Base-by-base conservation (phyloP, 352 stramenopile species). In the Phytophthora pistaciae region DNA sequence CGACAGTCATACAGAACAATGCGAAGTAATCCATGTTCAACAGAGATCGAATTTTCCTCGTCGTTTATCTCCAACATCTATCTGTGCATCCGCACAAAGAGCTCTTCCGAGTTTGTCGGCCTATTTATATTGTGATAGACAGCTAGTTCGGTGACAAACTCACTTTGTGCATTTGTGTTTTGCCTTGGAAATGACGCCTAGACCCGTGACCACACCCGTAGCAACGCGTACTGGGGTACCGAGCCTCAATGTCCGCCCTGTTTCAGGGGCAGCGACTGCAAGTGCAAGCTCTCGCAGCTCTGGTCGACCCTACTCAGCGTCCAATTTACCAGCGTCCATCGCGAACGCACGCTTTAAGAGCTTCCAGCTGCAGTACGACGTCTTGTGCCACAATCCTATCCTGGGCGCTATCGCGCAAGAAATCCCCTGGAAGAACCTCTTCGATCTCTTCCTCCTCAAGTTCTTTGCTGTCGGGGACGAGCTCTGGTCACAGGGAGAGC, bases 351-450 rank as follows among this genome's bases (percentile, higher is more conserved):
- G 77, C 5, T 86, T 87, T 61, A 85, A 85, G 62, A 81, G 66
- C 8, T 87, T 90, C 44, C 75, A 83, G 46, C 70, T 88, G 68
- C 79, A 92, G 57, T 67, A 91, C 65, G 80, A 88, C 21, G 71
- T 88, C 14, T 50, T 91, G 25, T 74, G 74, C 56, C 79, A 78
- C 59, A 85, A 91, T 56, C 58, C 74, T 3, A 68, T 91, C 2
- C 66, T 91, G 36, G 67, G 60, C 16, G 74, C 70, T 9, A 78
- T 92, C 9, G 70, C 79, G 6, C 68, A 77, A 10, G 78, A 88
- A 36, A 80, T 90, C 58, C 76, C 84, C 23, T 89, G 80, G 79
- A 83, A 84, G n/a, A 88, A 90, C 42, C 60, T 91, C 14, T 75
- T 90, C 21, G 80, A 91, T 29, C 54, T 88, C 29, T 88, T 87